Percentiles rank a stretch among this genome's conserved stretches.
Conservation (phyloP, 495 filamentous ascomycete species). For the Trichocladium antarcticum region DNA sequence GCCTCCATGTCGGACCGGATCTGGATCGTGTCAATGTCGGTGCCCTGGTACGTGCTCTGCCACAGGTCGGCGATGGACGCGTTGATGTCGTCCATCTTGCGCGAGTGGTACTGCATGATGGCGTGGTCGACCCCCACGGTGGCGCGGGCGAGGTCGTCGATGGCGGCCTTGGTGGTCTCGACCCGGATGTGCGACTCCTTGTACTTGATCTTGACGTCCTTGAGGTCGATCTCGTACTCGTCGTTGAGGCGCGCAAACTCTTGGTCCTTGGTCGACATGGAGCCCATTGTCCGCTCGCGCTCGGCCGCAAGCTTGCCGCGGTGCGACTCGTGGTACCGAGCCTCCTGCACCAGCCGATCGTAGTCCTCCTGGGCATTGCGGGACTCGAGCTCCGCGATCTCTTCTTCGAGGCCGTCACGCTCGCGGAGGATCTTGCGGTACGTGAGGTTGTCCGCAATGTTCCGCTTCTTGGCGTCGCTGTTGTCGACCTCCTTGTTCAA, state of each 20-base stretch:
- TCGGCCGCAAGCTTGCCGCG: constrained; percentile 47
- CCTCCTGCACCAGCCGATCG: constrained; percentile 59
- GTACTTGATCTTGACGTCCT: constrained; percentile 69
- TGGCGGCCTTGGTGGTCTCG: constrained; percentile 82
- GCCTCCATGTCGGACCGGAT: constrained; percentile 82
- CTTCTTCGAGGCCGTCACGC: constrained; percentile 50
- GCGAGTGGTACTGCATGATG: constrained; percentile 87
- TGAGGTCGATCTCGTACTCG: constrained; percentile 81
- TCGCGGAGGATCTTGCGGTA: constrained; percentile 64
- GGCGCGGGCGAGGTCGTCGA: constrained; percentile 80
- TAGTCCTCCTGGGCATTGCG: constrained; percentile 77
- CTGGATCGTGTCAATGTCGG: constrained; percentile 92
- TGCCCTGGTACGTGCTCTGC: constrained; percentile 93
- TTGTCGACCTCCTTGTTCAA: constrained; percentile 66
- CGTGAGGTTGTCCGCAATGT: constrained; percentile 74
- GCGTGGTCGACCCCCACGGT: constrained; percentile 75
- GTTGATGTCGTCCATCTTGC: constrained; percentile 99
- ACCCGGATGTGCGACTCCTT: constrained; percentile 83
- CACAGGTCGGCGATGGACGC: constrained; percentile 88
- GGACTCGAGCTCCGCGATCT: constrained; percentile 66
- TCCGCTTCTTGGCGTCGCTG: constrained; percentile 65
- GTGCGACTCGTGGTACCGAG: constrained; percentile 46
- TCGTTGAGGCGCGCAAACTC: constrained; percentile 54
- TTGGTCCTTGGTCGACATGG: constrained; percentile 71
- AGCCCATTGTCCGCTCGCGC: constrained; percentile 48